Conservation (phyloP, 176 grass and related monocot species). For the Avena eriantha region DNA sequence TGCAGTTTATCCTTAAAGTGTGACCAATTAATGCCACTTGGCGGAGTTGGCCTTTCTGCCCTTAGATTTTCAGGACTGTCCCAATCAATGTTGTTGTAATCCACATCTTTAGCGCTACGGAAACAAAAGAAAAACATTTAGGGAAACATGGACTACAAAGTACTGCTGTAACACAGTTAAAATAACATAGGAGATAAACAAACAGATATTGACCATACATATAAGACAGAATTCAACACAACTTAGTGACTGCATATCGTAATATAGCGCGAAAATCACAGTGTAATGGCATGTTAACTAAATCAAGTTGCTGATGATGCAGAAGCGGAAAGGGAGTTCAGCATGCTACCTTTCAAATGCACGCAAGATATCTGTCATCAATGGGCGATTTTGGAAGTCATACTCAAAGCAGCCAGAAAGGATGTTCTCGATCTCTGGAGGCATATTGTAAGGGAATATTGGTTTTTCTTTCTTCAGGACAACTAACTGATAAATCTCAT, state of each 20-base stretch:
- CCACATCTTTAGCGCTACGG: constrained; percentile 58
- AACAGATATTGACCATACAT: constrained; percentile 4
- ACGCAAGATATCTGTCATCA: constrained; percentile 76
- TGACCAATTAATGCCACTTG: constrained; percentile 65
- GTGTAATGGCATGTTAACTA: constrained; percentile 22
- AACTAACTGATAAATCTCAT: constrained; percentile 94
- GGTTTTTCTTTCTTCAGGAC: constrained; percentile 88
- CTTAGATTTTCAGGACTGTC: constrained; percentile 43
- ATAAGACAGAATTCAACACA: not conserved
- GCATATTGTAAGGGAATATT: constrained; percentile 68
- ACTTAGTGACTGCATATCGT: not conserved
- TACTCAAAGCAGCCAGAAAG: constrained; percentile 85
- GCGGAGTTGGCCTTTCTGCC: constrained; percentile 39
- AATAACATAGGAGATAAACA: not conserved
- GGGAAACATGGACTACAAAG: not conserved
- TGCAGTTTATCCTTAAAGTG: constrained; percentile 77
- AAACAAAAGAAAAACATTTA: constrained; percentile 14
- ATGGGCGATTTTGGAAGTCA: constrained; percentile 78
- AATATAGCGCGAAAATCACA: constrained; percentile 4
- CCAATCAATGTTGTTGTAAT: constrained; percentile 51
- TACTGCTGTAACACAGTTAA: not conserved
- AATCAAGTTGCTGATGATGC: constrained; percentile 14
- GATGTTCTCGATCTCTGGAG: constrained; percentile 67
- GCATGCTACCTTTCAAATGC: constrained; percentile 76
- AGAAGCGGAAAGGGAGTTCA: constrained; percentile 6